These are phyloP conservation scores for Termitomyces bulborhizus DNA, from an alignment of 768 basidiomycete genomes.

Conservation along the genomic window DNA sequence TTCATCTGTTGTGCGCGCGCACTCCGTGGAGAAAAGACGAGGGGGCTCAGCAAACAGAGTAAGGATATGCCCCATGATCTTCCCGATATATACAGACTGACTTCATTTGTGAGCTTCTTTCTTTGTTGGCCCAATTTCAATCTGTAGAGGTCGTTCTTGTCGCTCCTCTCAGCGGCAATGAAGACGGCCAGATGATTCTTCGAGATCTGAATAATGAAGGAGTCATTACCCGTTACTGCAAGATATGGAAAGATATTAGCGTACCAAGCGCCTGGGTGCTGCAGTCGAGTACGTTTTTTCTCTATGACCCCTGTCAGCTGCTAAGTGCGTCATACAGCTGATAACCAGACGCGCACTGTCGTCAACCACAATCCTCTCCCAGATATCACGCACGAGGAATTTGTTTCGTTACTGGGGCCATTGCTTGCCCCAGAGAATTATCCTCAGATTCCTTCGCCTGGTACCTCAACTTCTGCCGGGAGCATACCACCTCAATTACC, in stretches of 20 bases:
- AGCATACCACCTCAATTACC: conserved; percentile 29
- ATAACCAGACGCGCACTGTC: conserved; percentile 58
- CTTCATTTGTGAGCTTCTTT: conserved; percentile 37
- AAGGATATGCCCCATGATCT: neutral
- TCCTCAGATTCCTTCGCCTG: conserved; percentile 25
- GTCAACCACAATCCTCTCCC: conserved; percentile 87
- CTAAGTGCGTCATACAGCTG: conserved; percentile 29
- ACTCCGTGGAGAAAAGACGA: conserved; percentile 59
- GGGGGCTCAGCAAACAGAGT: conserved; percentile 69
- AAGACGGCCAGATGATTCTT: conserved; percentile 59
- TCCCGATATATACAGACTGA: conserved; percentile 2
- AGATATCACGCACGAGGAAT: conserved; percentile 83
- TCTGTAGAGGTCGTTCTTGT: conserved; percentile 62
- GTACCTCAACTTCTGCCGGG: conserved; percentile 21
- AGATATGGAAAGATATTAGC: conserved; percentile 63
- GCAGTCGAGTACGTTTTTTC: conserved; percentile 47
- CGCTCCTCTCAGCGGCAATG: conserved; percentile 67
- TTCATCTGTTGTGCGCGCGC: conserved; percentile 57
- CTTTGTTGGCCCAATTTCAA: conserved; percentile 67
- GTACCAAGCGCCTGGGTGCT: conserved; percentile 82
- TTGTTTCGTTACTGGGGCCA: conserved; percentile 75
- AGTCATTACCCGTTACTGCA: conserved; percentile 67
- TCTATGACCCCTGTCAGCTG: neutral
- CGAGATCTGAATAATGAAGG: conserved; percentile 61
- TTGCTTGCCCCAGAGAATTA: conserved; percentile 80